Conservation (phyloP, 1,284 basidiomycete genomes). For the Cutaneotrichosporon sp. region DNA sequence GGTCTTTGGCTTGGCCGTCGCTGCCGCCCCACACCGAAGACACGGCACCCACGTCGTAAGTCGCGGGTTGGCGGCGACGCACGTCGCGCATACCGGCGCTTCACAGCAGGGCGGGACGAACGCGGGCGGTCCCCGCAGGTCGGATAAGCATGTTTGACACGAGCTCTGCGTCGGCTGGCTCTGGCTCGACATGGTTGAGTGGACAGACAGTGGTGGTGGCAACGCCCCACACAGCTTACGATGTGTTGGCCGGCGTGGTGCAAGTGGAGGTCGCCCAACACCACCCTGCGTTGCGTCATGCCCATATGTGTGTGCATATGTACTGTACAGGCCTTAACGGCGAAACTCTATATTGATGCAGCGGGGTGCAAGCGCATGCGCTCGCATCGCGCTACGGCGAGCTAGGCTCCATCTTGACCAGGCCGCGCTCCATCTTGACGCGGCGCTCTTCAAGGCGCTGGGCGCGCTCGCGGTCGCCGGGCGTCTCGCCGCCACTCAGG, state of each 20-base stretch:
- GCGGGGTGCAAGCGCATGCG: too few relatives aligned
- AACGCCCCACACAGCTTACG: not conserved
- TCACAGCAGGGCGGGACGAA: constrained; percentile 37
- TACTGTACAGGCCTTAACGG: too few relatives aligned
- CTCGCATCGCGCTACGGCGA: constrained; percentile 7
- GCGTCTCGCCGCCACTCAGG: constrained; percentile 41
- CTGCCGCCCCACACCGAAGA: constrained; percentile 32
- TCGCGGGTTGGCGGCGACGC: constrained; percentile 34
- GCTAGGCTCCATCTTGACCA: constrained; percentile 58
- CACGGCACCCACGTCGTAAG: constrained; percentile 40
- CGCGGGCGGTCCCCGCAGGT: constrained; percentile 11
- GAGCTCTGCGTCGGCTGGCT: not conserved
- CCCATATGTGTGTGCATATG: not conserved
- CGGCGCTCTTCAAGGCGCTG: constrained; percentile 16
- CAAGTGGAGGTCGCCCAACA: not conserved
- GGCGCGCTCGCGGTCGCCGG: constrained; percentile 38
- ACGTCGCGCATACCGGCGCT: constrained; percentile 33
- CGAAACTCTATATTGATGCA: too few relatives aligned
- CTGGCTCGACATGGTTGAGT: not conserved
- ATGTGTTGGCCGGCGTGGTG: not conserved
- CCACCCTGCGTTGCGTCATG: not conserved
- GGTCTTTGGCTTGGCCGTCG: not conserved
- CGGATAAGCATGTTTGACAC: constrained; percentile 35
- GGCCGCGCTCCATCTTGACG: constrained; percentile 50
- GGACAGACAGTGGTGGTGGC: too few relatives aligned